Evolutionary conservation across 164 flowering plant genomes (phyloP), one percentile per base, ranked within the genome.

Genomic region (Tinospora cordifolia): DNA sequence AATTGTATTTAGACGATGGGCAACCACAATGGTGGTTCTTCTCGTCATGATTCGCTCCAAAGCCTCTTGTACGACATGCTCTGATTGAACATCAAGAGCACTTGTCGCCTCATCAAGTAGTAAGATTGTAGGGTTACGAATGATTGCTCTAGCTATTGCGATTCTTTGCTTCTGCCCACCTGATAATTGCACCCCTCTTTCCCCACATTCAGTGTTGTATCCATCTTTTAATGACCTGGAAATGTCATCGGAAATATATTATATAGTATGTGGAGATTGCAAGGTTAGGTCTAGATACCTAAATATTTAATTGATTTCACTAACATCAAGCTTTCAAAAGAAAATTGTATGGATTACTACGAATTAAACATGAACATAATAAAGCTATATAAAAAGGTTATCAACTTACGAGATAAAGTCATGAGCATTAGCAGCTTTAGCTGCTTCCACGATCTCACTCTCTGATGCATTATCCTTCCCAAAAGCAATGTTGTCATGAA

Each of bases 161-260:
- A 90, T 85, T 68, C 98, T 84, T 59, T 93, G 98, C 76, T 87
- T 93, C 73, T 91, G 98, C 8, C 98, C 97, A 75, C 97, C 97
- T 39, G 98, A 91, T 63, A 93, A 64, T 60, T 91, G 97, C 69
- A 90, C 86, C 47, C 98, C 98, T 65, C 98, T 84, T 62, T 91
- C 97, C 0, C 97, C 98, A 51, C 97, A 91, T 76, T 87, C 93
- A 0, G 94, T 90, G 7, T 83, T 82, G 30, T 93, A 93, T 25
- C 97, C 97, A 47, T 90, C 87, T 75, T 90, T 88, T 40, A 93
- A 62, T 17, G 90, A 83, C 9, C 98, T 92, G 74, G n/a, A 49
- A 67, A 57, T 9, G 2, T 30, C 36, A 30, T 30, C 36, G 4
- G 4, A 2, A 30, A 30, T 30, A 30, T 30, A 30, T 30, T 2